Evolutionary conservation across 2,329 filamentous ascomycete genomes (phyloP), one percentile per base, ranked within the genome.

Genomic region (Clonostachys solani): DNA sequence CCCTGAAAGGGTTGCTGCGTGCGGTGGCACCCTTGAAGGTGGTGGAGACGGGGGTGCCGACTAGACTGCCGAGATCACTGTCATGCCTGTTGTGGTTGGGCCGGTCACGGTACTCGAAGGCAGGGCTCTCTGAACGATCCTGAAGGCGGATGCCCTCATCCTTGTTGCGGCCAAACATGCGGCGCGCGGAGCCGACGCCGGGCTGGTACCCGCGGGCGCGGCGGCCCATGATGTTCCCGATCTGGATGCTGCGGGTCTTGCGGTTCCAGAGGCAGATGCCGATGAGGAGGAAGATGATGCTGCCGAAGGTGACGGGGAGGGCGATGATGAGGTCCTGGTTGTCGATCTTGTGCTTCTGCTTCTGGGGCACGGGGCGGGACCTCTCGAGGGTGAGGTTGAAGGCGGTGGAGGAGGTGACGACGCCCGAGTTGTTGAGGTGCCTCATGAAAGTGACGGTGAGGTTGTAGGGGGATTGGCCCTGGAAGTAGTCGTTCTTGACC

Each of bases 231-330:
- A 81, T 64, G 55, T 73, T 77, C 46, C 74, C 77, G 42, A 82
- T 56, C 5, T 65, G 63, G 50, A 82, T 77, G 50, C 60, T 60
- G 47, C 78, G 71, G n/a, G 67, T 62, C 55, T 73, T 69, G 47
- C 71, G 67, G 62, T 81, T 78, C 70, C 72, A 80, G 69, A 84
- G 46, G 66, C 75, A 71, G 63, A 82, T 59, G 63, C 84, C 69
- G 65, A 83, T 40, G 54, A 80, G 49, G 52, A 77, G 65, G 43
- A 80, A 50, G 40, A 66, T 43, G 46, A 78, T 62, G 56, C 73
- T 66, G 44, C 71, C 73, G n/a, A 78, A 60, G 17, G 77, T 64
- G 46, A 67, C 62, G 16, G 79, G 78, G 6, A 83, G 66, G 13
- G 72, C 78, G 53, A 83, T 77, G 57, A 70, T 68, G 41, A 83